Evolutionary conservation across 805 yeast species (phyloP).

Genomic region (Tetrapisispora namnaoensis): DNA sequence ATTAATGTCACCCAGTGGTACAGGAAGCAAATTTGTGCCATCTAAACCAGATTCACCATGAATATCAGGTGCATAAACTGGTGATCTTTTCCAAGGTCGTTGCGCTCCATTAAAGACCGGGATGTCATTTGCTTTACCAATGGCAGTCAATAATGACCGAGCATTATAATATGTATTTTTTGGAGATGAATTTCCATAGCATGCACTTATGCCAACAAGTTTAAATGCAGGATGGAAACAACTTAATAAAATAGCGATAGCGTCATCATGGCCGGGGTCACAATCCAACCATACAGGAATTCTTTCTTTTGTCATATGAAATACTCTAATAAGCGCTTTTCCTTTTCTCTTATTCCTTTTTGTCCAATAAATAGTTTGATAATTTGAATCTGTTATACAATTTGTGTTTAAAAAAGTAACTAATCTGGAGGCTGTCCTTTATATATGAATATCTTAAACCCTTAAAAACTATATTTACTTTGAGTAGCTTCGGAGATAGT

Average conservation of each 20-base stretch:
- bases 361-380: not conserved
- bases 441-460: not conserved
- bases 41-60: constrained; percentile 74
- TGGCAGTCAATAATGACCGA: constrained; percentile 52
- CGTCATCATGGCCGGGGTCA: constrained; percentile 89
- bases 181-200: constrained; percentile 61
- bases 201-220: constrained; percentile 62
- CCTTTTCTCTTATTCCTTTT: not conserved
- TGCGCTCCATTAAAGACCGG: constrained; percentile 61
- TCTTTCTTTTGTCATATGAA: constrained; percentile 15
- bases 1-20: constrained; percentile 27
- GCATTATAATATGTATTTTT: constrained; percentile 61
- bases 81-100: constrained; percentile 43
- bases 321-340: no score
- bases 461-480: not conserved
- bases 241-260: constrained; percentile 61
- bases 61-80: constrained; percentile 46
- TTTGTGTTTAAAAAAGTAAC: not conserved
- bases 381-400: no score
- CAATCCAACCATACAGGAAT: constrained; percentile 84
- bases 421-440: not conserved
- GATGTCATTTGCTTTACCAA: constrained; percentile 36
- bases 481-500: no score
- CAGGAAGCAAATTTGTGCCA: constrained; percentile 55
- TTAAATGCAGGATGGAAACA: constrained; percentile 48